Evolutionary conservation across 306 rosid genomes (phyloP), one percentile per base, ranked within the genome.

Genomic region (Malus domestica): DNA sequence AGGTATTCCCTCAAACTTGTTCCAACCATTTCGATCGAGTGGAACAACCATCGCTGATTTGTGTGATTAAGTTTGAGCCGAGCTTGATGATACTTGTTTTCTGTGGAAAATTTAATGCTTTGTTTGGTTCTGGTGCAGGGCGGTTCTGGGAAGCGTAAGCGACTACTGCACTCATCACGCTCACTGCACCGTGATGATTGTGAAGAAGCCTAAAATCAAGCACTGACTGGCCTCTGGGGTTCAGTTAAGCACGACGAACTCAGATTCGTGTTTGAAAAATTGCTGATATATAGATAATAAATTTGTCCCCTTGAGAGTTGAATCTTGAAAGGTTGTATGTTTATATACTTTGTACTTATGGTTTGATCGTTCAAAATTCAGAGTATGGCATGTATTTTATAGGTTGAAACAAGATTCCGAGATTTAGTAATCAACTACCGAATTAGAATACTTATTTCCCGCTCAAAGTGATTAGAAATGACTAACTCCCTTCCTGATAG

Each of bases 101-200:
- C 8, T 30, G 15, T 33, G 2, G 72, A 52, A 51, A 22, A 52
- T 12, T 23, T 35, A 23, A 76, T 25, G 19, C 10, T 65, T 33
- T 54, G 44, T 76, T 55, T 76, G 73, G 52, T 35, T 58, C 25
- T 25, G 23, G 29, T 77, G 68, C 75, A 77, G 80, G 80, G 80
- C 68, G 35, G 75, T 77, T 57, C 38, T 77, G 44, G 80, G 80
- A 22, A 77, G 80, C 38, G 80, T 64, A 45, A 77, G 80, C 22
- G 80, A 68, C 49, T 77, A 54, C 30, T 77, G 80, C 19, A 49
- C 67, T 27, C 80, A 76, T 77, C 80, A 68, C 25, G 62, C 75
- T 11, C 80, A 77, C 35, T 68, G 80, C 70, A 77, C 51, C 8
- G 70, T 77, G 27, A 69, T 77, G 80, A 77, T 77, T 35, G 75